Evolutionary conservation across 164 flowering plant genomes (phyloP).

Genomic region (Kingdonia uniflora): DNA sequence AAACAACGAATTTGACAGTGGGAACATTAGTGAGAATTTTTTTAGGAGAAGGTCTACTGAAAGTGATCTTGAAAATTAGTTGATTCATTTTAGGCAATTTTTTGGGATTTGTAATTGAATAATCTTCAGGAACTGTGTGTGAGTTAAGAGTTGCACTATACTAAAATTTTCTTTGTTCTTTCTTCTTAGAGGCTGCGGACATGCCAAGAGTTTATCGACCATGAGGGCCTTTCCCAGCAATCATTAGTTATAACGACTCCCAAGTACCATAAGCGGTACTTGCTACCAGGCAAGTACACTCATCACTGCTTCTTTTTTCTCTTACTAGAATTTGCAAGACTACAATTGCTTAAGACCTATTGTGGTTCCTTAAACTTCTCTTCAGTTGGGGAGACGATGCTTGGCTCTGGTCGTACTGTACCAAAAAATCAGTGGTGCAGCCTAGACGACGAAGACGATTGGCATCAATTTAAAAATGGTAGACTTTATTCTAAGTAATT

Average conservation of each 20-base stretch:
- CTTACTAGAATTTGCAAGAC: not conserved
- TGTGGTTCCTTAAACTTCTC: not conserved
- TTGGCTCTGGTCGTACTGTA: constrained; percentile 26
- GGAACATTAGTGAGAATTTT: too few relatives aligned
- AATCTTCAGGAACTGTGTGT: not conserved
- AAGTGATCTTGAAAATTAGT: not conserved
- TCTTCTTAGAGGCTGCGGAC: constrained; percentile 54
- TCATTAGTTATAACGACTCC: constrained; percentile 59
- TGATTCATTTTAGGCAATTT: not conserved
- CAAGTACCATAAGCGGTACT: constrained; percentile 70
- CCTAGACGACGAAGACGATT: constrained; percentile 56
- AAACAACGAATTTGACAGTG: too few relatives aligned
- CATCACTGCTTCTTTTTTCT: not conserved
- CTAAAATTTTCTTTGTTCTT: not conserved
- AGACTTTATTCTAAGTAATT: not conserved
- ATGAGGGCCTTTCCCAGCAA: constrained; percentile 67
- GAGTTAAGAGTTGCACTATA: not conserved
- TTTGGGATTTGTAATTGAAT: not conserved
- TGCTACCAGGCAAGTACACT: constrained; percentile 56
- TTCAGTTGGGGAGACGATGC: constrained; percentile 60
- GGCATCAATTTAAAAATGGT: constrained; percentile 65
- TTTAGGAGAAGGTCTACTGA: not conserved
- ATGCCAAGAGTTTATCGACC: constrained; percentile 61
- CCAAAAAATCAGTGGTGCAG: constrained; percentile 38
- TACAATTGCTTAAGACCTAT: not conserved